A percentile compares a stretch with the other conserved stretches of the same genome.
Evolutionary conservation across 2,329 filamentous ascomycete species (phyloP).

Genomic region (Arthrobotrys entomopaga): DNA sequence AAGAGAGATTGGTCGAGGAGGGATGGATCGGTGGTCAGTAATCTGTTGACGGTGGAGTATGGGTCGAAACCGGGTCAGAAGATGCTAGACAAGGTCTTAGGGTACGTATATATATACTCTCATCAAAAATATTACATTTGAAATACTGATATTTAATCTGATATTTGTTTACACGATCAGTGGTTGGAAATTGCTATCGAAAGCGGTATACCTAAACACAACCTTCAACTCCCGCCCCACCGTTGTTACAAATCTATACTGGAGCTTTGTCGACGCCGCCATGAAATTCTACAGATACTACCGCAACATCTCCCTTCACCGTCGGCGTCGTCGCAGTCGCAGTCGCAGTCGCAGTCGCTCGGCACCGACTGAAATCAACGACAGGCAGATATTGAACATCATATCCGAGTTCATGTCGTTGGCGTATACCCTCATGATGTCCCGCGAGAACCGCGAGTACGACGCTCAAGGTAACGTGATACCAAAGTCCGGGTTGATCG

Average conservation of each 20-base stretch:
- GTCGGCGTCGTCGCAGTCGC: not conserved
- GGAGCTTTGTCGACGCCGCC: conserved; percentile 80
- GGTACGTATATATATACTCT: conserved; percentile 29
- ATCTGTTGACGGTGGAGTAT: conserved; percentile 56
- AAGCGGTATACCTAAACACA: conserved; percentile 84
- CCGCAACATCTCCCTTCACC: conserved; percentile 59
- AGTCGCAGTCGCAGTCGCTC: conserved; percentile 27
- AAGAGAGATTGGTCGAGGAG: conserved; percentile 72
- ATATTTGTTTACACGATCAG: conserved; percentile 11
- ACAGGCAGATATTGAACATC: conserved; percentile 54
- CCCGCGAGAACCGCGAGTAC: conserved; percentile 43
- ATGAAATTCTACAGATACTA: conserved; percentile 75
- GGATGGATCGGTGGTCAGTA: conserved; percentile 63
- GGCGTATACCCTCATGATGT: conserved; percentile 28
- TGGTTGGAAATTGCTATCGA: conserved; percentile 84
- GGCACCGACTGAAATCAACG: conserved; percentile 10
- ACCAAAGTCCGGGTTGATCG: conserved; percentile 45
- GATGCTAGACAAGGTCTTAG: conserved; percentile 57
- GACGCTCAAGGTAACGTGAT: conserved; percentile 18
- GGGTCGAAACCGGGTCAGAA: conserved; percentile 55
- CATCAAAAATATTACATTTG: not conserved
- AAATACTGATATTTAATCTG: conserved; percentile 9
- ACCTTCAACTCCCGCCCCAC: conserved; percentile 76
- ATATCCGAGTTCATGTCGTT: conserved; percentile 59
- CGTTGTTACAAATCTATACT: conserved; percentile 78